Base-by-base conservation (phyloP, 2,329 filamentous ascomycete genomes). In the Sclerotinia minor region DNA sequence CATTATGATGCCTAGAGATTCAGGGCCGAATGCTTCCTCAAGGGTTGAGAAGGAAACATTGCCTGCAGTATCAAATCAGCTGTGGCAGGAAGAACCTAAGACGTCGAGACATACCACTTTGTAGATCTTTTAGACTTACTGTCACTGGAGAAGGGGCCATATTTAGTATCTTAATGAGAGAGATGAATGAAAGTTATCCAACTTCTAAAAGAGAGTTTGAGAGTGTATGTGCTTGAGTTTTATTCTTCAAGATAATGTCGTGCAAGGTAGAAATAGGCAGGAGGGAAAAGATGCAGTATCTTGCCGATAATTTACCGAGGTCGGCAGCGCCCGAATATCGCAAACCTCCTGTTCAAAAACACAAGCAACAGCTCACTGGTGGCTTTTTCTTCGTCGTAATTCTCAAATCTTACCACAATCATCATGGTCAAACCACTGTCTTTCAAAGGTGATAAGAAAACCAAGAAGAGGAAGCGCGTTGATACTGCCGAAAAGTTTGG, bases 401-500 rank as follows among this genome's bases (percentile, higher is more conserved):
- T 61, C 7, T 17, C 7, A 38, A 19, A 50, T 38, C n/a, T 58
- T 64, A 57, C 65, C 26, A 65, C 58, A 71, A 32, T 76, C 73
- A 80, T 72, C 70, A 95, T 95, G 91, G 89, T 96, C 74, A 97
- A 96, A 79, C 89, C 94, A 59, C 86, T 99, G 68, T 84, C 88
- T 60, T 99, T 99, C 84, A 99, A 99, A 81, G 95, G 95, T 83
- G 95, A 99, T 81, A 97, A 96, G 80, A 95, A 95, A 81, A 81
- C 87, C 69, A 97, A 95, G 80, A 97, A 97, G 83, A 87, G 92
- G 78, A 97, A 97, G 84, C 88, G 91, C 73, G 82, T 86, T 54
- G 80, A 83, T 69, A 79, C 81, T 38, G 77, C 79, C 38, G 77
- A 78, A 47, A 78, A 78, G 57, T 77, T 76, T 47, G 75, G 73